Base-by-base conservation (phyloP, 441 rosid species). In the Arabidopsis hybrid region DNA sequence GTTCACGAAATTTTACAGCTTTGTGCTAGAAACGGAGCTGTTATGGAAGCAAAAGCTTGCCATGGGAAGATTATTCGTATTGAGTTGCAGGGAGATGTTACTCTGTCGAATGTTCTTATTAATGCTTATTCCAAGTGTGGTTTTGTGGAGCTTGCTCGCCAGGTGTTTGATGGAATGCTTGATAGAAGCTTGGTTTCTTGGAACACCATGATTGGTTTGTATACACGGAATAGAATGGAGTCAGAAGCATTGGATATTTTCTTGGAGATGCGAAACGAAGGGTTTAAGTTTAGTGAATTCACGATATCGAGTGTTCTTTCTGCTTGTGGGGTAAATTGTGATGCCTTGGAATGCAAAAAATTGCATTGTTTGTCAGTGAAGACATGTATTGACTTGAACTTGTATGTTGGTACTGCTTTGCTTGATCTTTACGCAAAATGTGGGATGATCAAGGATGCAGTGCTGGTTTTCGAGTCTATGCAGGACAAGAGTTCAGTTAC, bases 391-490 rank as follows among this genome's bases (percentile, higher is more conserved):
- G 92, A 80, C 68, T 66, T 75, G n/a, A 83, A 89, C 16, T 78
- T 83, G 65, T 92, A 83, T 58, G 89, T 88, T 8, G 89, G 77
- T 34, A 95, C 96, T 26, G 93, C 96, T 45, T 79, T 95, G 84
- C 85, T 89, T 71, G 92, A 87, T 83, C 85, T 89, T 64, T 95
- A 95, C 42, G 88, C 92, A 7, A 92, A 92, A 45, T 83, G 87
- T 60, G 86, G 92, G 26, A 34, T 84, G 76, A 72, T 91, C 21
- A 68, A 65, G 16, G 91, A 88, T 0, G 90, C 98, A 0, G 57
- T 66, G 32, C 40, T 36, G 42, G 84, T 91, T 79, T 92, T 95
- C n/a, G 86, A 87, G 77, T 83, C 34, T 59, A 85, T 95, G 88
- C 76, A 62, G 21, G 89, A 87, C 76, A 89, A 73, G 82, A 89